Conservation (phyloP, 768 basidiomycete species). For the Boletales sp. region DNA sequence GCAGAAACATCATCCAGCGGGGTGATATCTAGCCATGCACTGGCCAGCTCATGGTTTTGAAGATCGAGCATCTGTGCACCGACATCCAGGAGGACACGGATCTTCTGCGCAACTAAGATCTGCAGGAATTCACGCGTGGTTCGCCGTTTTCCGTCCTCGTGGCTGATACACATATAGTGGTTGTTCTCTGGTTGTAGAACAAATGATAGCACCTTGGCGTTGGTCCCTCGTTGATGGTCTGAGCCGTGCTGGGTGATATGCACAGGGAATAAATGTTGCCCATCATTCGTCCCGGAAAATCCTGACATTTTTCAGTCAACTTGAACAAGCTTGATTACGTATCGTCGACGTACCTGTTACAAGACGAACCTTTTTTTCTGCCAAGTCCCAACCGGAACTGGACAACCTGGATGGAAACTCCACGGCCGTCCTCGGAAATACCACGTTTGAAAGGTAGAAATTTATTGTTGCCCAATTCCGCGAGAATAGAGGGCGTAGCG, state of each 20-base stretch:
- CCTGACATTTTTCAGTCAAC: not conserved
- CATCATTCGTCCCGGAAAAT: slow-evolving; percentile 29
- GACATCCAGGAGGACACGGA: slow-evolving; percentile 47
- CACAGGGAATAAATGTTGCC: slow-evolving; percentile 25
- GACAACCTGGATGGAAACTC: slow-evolving; percentile 12
- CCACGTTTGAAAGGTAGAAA: slow-evolving; percentile 22
- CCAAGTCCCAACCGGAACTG: slow-evolving; percentile 29
- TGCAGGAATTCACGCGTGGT: slow-evolving; percentile 26
- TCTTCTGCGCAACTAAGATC: slow-evolving; percentile 28
- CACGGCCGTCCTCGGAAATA: slow-evolving; percentile 27
- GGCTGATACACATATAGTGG: slow-evolving; percentile 5
- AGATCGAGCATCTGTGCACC: slow-evolving; percentile 53
- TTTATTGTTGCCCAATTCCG: slow-evolving; percentile 21
- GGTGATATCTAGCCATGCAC: slow-evolving; percentile 34
- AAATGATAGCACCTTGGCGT: slow-evolving; percentile 15
- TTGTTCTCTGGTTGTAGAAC: slow-evolving; percentile 25
- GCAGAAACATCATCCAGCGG: slow-evolving; percentile 7
- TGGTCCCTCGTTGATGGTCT: slow-evolving; percentile 13
- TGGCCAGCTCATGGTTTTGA: slow-evolving; percentile 37
- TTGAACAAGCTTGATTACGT: not conserved
- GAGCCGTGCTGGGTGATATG: slow-evolving; percentile 25
- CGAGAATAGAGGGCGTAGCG: slow-evolving; percentile 13
- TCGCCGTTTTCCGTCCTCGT: not conserved
- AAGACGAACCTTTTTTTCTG: slow-evolving; percentile 1
- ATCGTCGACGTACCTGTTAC: not conserved